These are phyloP conservation scores for Martensiomyces pterosporus DNA, from an alignment of 192 early-diverging fungal genomes.

Conservation along the genomic window DNA sequence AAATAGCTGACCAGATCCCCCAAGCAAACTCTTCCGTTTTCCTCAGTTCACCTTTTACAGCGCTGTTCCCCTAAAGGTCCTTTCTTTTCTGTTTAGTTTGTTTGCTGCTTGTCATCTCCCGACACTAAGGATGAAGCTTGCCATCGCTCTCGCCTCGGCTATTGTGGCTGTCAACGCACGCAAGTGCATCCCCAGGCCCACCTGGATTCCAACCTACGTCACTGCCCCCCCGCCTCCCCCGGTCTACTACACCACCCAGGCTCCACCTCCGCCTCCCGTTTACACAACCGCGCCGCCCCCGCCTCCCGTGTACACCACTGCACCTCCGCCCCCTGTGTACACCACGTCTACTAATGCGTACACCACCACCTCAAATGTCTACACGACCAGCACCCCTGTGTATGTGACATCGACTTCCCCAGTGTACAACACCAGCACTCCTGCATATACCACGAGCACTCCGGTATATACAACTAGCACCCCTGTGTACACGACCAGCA, in stretches of 20 bases:
- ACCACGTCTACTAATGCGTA: constrained; percentile 3
- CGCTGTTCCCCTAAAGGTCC: too few species aligned
- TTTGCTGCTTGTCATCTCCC: too few species aligned
- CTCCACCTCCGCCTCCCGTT: background rate
- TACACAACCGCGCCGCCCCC: background rate
- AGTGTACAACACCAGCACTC: background rate
- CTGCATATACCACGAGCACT: too few species aligned
- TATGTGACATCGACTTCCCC: constrained; percentile 5
- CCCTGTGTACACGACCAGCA: constrained; percentile 2
- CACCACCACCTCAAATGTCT: background rate
- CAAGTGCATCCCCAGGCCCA: constrained; percentile 34
- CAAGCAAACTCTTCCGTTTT: too few species aligned
- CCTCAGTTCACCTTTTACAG: too few species aligned
- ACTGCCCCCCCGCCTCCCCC: background rate
- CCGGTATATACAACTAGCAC: background rate
- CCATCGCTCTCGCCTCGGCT: constrained; percentile 16
- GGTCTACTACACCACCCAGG: background rate
- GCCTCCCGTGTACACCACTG: background rate
- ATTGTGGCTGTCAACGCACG: constrained; percentile 22
- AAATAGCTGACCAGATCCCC: too few species aligned
- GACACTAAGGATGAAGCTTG: constrained; percentile 26
- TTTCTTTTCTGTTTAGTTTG: too few species aligned
- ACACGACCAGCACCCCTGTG: constrained; percentile 2
- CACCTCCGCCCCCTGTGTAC: constrained; percentile 9
- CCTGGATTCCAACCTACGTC: background rate